Evolutionary conservation across 495 filamentous ascomycete species (phyloP), one percentile per base, ranked within the genome.

Genomic region (Talaromyces wortmannii): DNA sequence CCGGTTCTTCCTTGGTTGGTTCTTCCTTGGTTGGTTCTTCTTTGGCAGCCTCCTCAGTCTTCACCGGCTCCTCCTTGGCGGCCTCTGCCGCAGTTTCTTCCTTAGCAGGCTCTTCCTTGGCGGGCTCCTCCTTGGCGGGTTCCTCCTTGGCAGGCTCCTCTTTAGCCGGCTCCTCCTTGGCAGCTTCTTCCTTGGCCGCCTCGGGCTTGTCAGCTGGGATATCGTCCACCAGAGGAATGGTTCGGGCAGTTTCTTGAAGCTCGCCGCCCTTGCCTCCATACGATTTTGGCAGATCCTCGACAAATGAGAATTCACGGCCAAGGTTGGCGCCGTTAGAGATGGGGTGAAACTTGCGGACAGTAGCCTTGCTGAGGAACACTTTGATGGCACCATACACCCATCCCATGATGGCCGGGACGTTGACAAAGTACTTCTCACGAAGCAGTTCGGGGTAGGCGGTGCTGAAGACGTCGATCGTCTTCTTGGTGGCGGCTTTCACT

Each of bases 361-460:
- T 95, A 69, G 90, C 89, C 60, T 81, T 76, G 55, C 83, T 82
- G 45, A 94, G 70, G 63, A 96, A 81, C 17, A 89, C 67, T 78
- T 91, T 95, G 76, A 95, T 87, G 51, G 85, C 76, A 31, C 70
- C 70, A 65, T 87, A 96, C 65, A 95, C 78, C 82, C 91, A 95
- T 47, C 87, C 86, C 91, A 95, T 95, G 62, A 95, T 73, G 51
- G 82, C 67, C 0, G 91, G 91, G 6, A 95, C 88, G 56, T 96
- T 96, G 71, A 95, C 86, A 63, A 96, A 96, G 79, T 88, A 94
- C 76, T 95, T 96, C 68, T 90, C 81, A 53, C 85, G 84, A 31
- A 96, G 78, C 17, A 94, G 81, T 74, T 96, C 91, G 0, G 91
- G 91, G 74, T 96, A 96, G 50, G 86, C 84, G 49, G 80, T 82